Evolutionary conservation across 345 rosid species (phyloP), one percentile per base, ranked within the genome.

Genomic region (Eucalyptus curtisii): DNA sequence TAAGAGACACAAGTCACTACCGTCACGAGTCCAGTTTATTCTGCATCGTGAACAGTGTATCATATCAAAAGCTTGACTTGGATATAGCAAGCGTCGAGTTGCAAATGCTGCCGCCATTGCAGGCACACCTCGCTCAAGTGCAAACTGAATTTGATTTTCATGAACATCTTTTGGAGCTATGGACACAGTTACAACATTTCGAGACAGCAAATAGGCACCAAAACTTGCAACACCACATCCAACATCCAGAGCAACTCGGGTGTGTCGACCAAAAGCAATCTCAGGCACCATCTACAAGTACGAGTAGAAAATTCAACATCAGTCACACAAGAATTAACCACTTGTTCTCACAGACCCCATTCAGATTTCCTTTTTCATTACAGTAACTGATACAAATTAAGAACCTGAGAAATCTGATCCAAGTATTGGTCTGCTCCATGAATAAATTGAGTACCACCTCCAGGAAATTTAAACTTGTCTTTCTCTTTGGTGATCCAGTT

Each of bases 181-280:
- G 49, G 99, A 97, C 98, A 96, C 87, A 64, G 98, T 95, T 90
- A 97, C 22, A 37, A 95, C 99, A 93, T 97, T 92, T 76, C 95
- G 92, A 47, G 96, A 94, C 52, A 98, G 89, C 90, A 97, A 92
- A 90, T 98, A 98, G 84, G 99, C 99, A 90, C 99, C 99, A 92
- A 98, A 98, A 95, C 99, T 98, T 68, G 99, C 99, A 90, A 97
- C 99, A 57, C 99, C 99, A 81, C 99, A 98, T 89, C 99, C 99
- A 88, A 95, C 95, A 88, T 98, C 99, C 91, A 98, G 87, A 80
- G 91, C 98, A 87, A 96, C 95, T 88, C 99, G 93, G 85, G 93
- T 94, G 88, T 93, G 95, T 25, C 42, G 91, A 87, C 99, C 99
- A 94, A 96, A 98, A 68, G 94, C 81, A 86, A 96, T 94, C 86